phyloP scores from a whole-genome alignment of 1,284 basidiomycete genomes.

The Malassezia sp. region DNA sequence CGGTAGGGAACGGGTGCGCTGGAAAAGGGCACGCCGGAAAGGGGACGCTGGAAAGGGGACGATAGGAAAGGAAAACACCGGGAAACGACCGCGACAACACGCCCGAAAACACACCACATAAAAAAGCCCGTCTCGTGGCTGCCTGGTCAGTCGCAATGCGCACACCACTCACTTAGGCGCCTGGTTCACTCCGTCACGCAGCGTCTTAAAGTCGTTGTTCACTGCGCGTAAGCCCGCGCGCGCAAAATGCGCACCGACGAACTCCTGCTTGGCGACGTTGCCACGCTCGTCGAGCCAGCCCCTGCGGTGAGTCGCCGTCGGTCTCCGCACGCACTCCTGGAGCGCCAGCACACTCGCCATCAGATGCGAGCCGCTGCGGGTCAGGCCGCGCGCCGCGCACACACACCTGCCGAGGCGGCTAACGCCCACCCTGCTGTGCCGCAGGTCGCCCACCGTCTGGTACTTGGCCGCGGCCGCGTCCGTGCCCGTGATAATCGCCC shows the following conservation, averaged over 20 bases:
- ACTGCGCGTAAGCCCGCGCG: too few relatives aligned
- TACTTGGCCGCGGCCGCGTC: conserved; percentile 52
- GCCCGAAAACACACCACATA: too few relatives aligned
- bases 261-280: conserved; percentile 18
- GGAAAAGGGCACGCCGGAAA: too few relatives aligned
- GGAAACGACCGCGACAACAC: too few relatives aligned
- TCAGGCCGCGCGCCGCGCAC: too few relatives aligned
- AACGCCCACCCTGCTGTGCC: conserved; percentile 74
- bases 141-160: too few relatives aligned
- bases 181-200: conserved; percentile 74
- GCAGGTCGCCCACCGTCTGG: conserved; percentile 62
- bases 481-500: conserved; percentile 84
- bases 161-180: conserved; percentile 1
- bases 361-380: conserved; percentile 77
- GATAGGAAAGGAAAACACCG: too few relatives aligned
- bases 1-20: background rate
- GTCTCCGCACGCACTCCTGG: conserved; percentile 52
- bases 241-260: too few relatives aligned
- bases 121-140: conserved; percentile 17
- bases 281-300: conserved; percentile 12
- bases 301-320: too few relatives aligned
- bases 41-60: too few relatives aligned
- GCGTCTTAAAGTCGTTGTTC: conserved; percentile 51
- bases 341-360: conserved; percentile 91
- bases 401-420: conserved; percentile 74